Evolutionary conservation across 192 early-diverging fungal species (phyloP).

Genomic region (Coemansia reversa): DNA sequence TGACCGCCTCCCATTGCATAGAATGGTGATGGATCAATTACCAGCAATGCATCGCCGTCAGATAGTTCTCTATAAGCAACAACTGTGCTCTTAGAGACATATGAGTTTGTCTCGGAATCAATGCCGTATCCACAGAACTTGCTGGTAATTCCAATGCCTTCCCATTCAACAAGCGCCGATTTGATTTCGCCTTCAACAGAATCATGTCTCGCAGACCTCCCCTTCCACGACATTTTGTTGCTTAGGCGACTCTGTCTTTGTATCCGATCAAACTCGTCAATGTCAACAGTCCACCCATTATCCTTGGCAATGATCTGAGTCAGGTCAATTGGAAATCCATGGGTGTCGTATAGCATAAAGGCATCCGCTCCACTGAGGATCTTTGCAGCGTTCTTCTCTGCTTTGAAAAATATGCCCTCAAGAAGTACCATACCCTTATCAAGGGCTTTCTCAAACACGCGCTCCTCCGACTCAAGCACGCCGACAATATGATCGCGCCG

Average conservation of each 20-base stretch:
- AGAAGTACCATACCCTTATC: slow-evolving; percentile 94
- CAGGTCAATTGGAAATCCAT: slow-evolving; percentile 97
- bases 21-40: slow-evolving; percentile 94
- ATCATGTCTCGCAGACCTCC: slow-evolving; percentile 54
- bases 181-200: slow-evolving; percentile 85
- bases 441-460: slow-evolving; percentile 85
- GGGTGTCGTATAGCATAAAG: slow-evolving; percentile 95
- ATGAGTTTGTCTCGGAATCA: slow-evolving; percentile 64
- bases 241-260: slow-evolving; percentile 77
- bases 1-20: slow-evolving; percentile 96
- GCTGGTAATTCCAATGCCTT: slow-evolving; percentile 71
- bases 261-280: slow-evolving; percentile 71
- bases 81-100: slow-evolving; percentile 59
- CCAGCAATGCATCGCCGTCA: slow-evolving; percentile 58
- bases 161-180: slow-evolving; percentile 75
- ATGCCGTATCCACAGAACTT: slow-evolving; percentile 76
- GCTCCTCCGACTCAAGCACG: slow-evolving; percentile 90
- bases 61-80: slow-evolving; percentile 27
- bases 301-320: slow-evolving; percentile 97
- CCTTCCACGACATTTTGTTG: slow-evolving; percentile 59
- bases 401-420: slow-evolving; percentile 57
- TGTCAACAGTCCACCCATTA: slow-evolving; percentile 78
- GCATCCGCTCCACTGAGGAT: slow-evolving; percentile 79
- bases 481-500: slow-evolving; percentile 76
- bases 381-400: slow-evolving; percentile 30